These are phyloP conservation scores for Stipa capillata DNA, from an alignment of 176 grass and related monocot genomes.

Conservation along the genomic window DNA sequence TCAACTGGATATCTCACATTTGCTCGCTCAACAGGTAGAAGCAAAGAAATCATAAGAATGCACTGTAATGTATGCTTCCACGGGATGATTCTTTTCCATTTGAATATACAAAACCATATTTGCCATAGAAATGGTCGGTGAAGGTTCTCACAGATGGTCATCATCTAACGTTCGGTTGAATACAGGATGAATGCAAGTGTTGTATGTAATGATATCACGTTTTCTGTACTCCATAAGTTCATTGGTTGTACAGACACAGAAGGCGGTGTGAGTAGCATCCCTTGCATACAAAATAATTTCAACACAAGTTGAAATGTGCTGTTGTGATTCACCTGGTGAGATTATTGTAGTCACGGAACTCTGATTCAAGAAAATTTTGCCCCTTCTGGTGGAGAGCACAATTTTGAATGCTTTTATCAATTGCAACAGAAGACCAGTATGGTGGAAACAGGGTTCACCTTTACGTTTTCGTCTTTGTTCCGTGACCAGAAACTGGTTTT, in stretches of 20 bases:
- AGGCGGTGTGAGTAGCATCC: slow-evolving; percentile 21
- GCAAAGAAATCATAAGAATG: slow-evolving; percentile 38
- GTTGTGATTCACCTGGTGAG: slow-evolving; percentile 1
- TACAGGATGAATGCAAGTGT: slow-evolving; percentile 13
- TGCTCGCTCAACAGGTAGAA: slow-evolving; percentile 27
- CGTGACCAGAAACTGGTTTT: no score
- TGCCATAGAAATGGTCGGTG: neutral
- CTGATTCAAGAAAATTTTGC: neutral
- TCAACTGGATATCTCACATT: neutral
- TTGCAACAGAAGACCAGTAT: no score
- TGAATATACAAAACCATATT: neutral
- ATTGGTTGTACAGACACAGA: slow-evolving; percentile 32
- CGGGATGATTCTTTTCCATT: slow-evolving; percentile 1
- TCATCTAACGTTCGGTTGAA: slow-evolving; percentile 15
- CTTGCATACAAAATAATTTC: slow-evolving; percentile 26
- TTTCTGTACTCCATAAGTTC: slow-evolving; percentile 19
- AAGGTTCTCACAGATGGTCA: slow-evolving; percentile 14
- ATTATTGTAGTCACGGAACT: neutral
- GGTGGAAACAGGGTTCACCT: no score
- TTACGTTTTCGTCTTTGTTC: no score
- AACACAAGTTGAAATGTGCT: slow-evolving; percentile 40
- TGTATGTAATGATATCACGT: slow-evolving; percentile 21
- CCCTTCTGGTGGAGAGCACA: neutral
- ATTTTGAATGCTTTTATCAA: neutral
- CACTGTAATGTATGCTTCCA: neutral